phyloP scores from a whole-genome alignment of 73 alveolate genomes.

The Paramecium biaurelia region DNA sequence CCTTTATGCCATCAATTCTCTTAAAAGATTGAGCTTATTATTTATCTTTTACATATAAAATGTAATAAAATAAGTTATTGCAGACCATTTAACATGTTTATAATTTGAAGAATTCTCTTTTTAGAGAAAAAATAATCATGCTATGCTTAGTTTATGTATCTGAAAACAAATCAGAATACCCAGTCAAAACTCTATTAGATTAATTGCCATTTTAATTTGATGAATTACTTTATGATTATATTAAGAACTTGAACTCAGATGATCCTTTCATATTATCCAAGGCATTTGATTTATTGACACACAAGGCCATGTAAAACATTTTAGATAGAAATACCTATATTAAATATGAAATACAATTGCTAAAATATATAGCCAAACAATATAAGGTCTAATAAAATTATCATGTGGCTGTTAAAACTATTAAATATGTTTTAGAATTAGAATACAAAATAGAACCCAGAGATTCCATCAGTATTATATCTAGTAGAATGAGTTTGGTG shows the following conservation, averaged over 20 bases:
- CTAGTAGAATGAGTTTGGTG: background rate
- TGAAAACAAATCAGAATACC: background rate
- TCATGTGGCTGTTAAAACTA: background rate
- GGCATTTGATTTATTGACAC: background rate
- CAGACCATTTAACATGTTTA: background rate
- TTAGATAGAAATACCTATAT: background rate
- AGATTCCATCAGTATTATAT: background rate
- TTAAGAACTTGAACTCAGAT: background rate
- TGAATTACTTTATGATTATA: background rate
- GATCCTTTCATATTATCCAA: background rate
- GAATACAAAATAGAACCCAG: background rate
- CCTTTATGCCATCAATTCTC: slow-evolving; percentile 73
- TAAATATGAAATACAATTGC: background rate
- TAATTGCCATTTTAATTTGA: background rate
- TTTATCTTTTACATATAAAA: slow-evolving; percentile 13
- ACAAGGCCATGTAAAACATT: background rate
- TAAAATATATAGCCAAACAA: background rate
- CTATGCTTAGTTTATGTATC: background rate
- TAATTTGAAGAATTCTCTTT: background rate
- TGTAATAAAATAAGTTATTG: background rate
- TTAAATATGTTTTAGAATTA: slow-evolving; percentile 17
- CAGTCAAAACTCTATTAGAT: background rate
- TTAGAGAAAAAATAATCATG: background rate
- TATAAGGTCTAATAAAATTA: background rate
- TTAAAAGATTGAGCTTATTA: slow-evolving; percentile 46